Conservation (phyloP, 768 basidiomycete genomes). For the Suillus subalutaceus region DNA sequence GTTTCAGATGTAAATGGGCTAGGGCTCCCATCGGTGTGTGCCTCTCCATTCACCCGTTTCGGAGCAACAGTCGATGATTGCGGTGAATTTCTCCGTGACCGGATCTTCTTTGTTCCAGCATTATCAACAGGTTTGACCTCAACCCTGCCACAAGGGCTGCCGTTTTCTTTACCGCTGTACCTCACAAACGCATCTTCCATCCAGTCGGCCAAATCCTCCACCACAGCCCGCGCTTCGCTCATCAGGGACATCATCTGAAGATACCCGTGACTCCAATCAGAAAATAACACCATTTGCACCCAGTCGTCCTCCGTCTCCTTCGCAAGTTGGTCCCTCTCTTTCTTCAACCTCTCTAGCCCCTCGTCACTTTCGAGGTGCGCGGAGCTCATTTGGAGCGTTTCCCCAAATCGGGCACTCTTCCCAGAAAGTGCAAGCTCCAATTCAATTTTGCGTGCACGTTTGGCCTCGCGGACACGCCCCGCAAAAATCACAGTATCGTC, state of each 20-base stretch:
- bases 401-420: conserved; percentile 66
- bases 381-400: conserved; percentile 63
- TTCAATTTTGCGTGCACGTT: conserved; percentile 77
- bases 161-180: conserved; percentile 32
- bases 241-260: conserved; percentile 92
- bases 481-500: conserved; percentile 98
- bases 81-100: conserved; percentile 24
- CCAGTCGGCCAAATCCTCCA: conserved; percentile 89
- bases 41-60: conserved; percentile 19
- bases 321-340: conserved; percentile 61
- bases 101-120: conserved; percentile 28
- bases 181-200: conserved; percentile 75
- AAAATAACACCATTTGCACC: conserved; percentile 92
- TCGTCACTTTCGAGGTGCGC: conserved; percentile 32
- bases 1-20: conserved; percentile 50
- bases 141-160: conserved; percentile 14
- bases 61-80: conserved; percentile 23
- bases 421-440: conserved; percentile 63
- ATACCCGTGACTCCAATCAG: conserved; percentile 97
- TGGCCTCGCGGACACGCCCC: conserved; percentile 93
- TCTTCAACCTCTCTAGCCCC: conserved; percentile 46
- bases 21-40: conserved; percentile 17
- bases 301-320: conserved; percentile 88
- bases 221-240: conserved; percentile 76
- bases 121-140: conserved; percentile 21